Conservation (phyloP, 139 green algal genomes). For the Cymbomonas tetramitiformis region DNA sequence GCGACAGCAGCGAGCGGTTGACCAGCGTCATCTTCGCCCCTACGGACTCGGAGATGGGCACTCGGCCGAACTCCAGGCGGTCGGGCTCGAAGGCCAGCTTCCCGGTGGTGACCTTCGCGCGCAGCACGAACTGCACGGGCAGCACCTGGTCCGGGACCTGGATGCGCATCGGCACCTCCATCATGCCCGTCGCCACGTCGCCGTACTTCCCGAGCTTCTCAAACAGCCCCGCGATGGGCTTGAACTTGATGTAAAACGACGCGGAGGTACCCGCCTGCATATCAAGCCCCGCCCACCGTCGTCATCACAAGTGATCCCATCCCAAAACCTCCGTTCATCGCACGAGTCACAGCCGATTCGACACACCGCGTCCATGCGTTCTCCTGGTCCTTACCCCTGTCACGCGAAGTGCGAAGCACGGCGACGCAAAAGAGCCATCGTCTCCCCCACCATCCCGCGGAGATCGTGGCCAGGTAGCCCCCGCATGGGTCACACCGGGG, state of each 20-base stretch:
- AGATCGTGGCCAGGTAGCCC: too few species aligned
- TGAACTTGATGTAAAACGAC: conserved; percentile 14
- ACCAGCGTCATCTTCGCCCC: neutral
- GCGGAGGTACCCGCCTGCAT: neutral
- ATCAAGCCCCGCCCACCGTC: neutral
- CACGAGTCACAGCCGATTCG: neutral
- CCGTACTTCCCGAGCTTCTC: neutral
- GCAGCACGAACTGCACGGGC: conserved; percentile 7
- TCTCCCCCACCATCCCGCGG: too few species aligned
- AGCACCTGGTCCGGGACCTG: neutral
- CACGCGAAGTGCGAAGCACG: too few species aligned
- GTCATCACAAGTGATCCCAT: neutral
- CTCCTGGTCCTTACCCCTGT: too few species aligned
- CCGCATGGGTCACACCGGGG: too few species aligned
- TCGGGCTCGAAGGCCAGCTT: conserved; percentile 16
- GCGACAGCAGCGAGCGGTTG: conserved; percentile 5
- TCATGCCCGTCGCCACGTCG: neutral
- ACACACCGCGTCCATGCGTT: neutral
- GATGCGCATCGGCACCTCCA: conserved; percentile 11
- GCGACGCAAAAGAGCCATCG: too few species aligned
- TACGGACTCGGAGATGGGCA: neutral
- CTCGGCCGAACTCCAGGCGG: conserved; percentile 2
- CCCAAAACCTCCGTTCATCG: neutral
- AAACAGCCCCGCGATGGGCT: neutral
- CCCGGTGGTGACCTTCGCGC: neutral